Percentiles rank a stretch among this genome's conserved stretches.
Conservation (phyloP, 2,329 filamentous ascomycete genomes). For the Colletotrichum caudatum region DNA sequence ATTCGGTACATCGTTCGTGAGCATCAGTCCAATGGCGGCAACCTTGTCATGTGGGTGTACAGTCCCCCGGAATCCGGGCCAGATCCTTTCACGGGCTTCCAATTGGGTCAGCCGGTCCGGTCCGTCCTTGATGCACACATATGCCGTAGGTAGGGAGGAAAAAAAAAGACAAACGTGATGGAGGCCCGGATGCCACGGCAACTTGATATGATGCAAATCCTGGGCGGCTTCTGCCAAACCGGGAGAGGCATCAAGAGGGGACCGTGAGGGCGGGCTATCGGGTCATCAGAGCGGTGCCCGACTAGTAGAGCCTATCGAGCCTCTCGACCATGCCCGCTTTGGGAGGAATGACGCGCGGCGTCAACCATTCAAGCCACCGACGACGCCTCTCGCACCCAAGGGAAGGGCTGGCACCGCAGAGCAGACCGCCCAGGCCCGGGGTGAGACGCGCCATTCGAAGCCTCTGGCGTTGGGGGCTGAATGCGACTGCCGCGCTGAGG, state of each 20-base stretch:
- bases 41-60: neutral
- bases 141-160: neutral
- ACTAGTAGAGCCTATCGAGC: conserved; percentile 9
- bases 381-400: conserved; percentile 14
- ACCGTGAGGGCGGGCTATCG: neutral
- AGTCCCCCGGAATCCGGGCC: neutral
- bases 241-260: conserved; percentile 2
- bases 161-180: neutral
- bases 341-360: neutral
- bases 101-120: too few relatives aligned
- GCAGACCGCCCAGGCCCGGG: conserved; percentile 25
- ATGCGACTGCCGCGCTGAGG: neutral
- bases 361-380: conserved; percentile 29
- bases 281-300: conserved; percentile 1
- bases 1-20: conserved; percentile 22
- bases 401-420: conserved; percentile 1
- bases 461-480: conserved; percentile 16
- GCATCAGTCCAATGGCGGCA: conserved; percentile 26
- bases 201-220: conserved; percentile 1
- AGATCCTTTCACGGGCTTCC: neutral
- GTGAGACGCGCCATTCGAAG: conserved; percentile 39
- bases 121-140: neutral
- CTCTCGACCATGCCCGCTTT: conserved; percentile 19
- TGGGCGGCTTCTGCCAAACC: conserved; percentile 10
- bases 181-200: neutral